Conservation (phyloP, 2,329 filamentous ascomycete genomes). For the Aspergillus bombycis region DNA sequence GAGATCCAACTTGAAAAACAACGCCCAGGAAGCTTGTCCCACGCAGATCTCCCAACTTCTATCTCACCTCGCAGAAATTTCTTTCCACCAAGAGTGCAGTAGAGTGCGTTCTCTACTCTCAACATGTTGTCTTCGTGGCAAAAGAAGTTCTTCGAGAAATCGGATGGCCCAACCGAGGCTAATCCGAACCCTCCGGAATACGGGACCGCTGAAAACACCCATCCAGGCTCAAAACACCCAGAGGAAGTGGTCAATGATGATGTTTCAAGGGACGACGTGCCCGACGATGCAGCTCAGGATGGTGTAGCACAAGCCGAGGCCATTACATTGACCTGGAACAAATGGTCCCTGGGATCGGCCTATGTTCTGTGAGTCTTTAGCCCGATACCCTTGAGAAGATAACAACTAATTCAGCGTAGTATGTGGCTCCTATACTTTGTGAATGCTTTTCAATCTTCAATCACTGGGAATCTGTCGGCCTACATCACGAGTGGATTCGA, state of each 20-base stretch:
- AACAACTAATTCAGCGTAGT: constrained; percentile 25
- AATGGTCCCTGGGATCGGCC: constrained; percentile 39
- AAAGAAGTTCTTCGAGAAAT: constrained; percentile 7
- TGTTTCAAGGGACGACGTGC: background rate
- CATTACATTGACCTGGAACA: constrained; percentile 50
- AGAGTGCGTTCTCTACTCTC: background rate
- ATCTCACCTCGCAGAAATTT: background rate
- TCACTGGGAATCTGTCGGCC: constrained; percentile 46
- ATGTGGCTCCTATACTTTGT: constrained; percentile 50
- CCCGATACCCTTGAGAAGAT: background rate
- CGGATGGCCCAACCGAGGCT: background rate
- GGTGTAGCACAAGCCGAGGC: constrained; percentile 51
- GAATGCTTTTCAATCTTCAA: constrained; percentile 45
- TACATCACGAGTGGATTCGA: constrained; percentile 58
- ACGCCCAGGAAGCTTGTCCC: background rate
- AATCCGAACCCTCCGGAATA: background rate
- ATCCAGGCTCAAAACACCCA: background rate
- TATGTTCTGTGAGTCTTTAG: constrained; percentile 42
- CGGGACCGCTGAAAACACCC: background rate
- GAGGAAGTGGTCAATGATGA: background rate
- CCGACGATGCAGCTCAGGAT: constrained; percentile 26
- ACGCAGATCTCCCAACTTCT: background rate
- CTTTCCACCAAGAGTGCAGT: background rate
- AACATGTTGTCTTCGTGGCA: constrained; percentile 4
- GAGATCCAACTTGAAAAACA: background rate